Conservation (phyloP, 2,329 filamentous ascomycete species). For the Aphanocladium album region DNA sequence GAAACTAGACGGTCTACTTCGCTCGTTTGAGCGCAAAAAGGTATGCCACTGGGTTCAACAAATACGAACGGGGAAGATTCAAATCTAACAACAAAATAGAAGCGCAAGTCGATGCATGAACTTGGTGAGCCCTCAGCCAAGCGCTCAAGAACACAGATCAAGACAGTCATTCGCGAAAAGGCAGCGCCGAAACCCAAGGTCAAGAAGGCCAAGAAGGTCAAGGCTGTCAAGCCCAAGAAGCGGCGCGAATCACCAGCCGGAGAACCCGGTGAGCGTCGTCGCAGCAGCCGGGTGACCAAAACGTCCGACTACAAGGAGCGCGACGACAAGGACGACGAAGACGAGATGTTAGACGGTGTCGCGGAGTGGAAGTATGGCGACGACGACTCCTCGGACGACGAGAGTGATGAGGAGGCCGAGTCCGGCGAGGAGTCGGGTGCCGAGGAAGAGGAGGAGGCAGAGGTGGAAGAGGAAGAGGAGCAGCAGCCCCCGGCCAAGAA, state of each 20-base stretch:
- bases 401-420: slow-evolving; percentile 14
- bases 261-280: slow-evolving; percentile 44
- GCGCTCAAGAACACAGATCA: slow-evolving; percentile 32
- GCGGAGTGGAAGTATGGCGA: slow-evolving; percentile 52
- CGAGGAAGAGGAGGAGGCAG: not conserved
- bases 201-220: slow-evolving; percentile 29
- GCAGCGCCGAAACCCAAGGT: slow-evolving; percentile 19
- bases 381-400: slow-evolving; percentile 22
- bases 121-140: slow-evolving; percentile 39
- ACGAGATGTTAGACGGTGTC: slow-evolving; percentile 58
- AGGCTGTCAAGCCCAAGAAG: slow-evolving; percentile 25
- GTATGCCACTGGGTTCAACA: slow-evolving; percentile 28
- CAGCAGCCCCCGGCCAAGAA: slow-evolving; percentile 15
- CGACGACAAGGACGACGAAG: slow-evolving; percentile 53
- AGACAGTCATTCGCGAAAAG: slow-evolving; percentile 33
- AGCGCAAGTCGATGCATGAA: slow-evolving; percentile 52
- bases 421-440: slow-evolving; percentile 20
- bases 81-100: slow-evolving; percentile 37
- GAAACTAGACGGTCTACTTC: slow-evolving; percentile 63
- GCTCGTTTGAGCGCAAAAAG: slow-evolving; percentile 68
- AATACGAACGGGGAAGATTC: slow-evolving; percentile 4
- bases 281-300: slow-evolving; percentile 48
- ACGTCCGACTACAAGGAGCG: slow-evolving; percentile 51
- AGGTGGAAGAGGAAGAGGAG: slow-evolving; percentile 17
- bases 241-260: slow-evolving; percentile 22